Base-by-base conservation (phyloP, 805 yeast genomes). In the Phaffomyces thermotolerans region DNA sequence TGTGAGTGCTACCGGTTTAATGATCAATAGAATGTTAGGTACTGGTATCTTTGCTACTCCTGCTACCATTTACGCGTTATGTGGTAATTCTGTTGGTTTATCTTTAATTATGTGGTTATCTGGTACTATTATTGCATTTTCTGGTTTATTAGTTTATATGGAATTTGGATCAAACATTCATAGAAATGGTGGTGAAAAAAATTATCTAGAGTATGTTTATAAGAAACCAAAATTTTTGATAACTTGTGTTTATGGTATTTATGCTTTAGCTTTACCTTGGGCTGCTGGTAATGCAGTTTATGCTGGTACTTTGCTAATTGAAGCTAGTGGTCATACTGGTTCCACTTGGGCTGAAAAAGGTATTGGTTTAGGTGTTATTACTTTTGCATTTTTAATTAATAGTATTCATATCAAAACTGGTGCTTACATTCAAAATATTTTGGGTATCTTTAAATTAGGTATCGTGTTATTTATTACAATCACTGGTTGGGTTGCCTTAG, bases 111-210 rank as follows among this genome's bases (percentile, higher is more conserved):
- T 85, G 61, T 85, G 93, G 91, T 75, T 75, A 24, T 79, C 78
- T 14, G 95, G 95, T 38, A 73, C 86, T 8, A 50, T 81, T 31
- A 84, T 84, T 51, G 84, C 91, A 4, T 63, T 75, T 9, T 62
- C 78, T 30, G 84, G 84, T 31, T 61, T 82, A 52, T 72, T 77
- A 56, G 87, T 81, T 4, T 85, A 84, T 61, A 77, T 84, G 79
- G 93, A 84, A 58, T 81, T 83, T 60, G 95, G 95, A 14, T 75
- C 84, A 6, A 81, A 81, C 36, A 77, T 84, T 45, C 86, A 87
- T 38, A 76, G 83, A 65, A 84, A 85, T 56, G 95, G 95, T 52
- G 95, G 93, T 52, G 95, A 86, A 58, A 84, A 84, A 64, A 84
- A 83, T 56, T 86, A 86, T 59, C 65, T 86, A 53, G 93, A 85